These are phyloP conservation scores for carrot (Daucus carota) DNA, from an alignment of 129 eudicot genomes.

Conservation along the genomic window DNA sequence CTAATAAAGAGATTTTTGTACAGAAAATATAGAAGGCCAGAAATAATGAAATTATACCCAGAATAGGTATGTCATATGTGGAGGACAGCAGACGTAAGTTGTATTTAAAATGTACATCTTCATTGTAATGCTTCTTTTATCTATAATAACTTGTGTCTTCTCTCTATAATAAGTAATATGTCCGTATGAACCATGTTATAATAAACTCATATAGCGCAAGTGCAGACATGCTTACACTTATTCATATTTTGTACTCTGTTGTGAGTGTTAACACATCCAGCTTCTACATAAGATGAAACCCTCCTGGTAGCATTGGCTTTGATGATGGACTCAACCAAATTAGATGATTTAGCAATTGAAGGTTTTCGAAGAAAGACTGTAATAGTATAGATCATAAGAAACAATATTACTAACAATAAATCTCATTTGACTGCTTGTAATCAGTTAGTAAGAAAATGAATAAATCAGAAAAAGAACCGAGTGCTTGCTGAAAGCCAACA, in stretches of 20 bases:
- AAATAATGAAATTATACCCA: background rate
- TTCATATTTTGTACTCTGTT: constrained; percentile 34
- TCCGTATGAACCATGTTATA: background rate
- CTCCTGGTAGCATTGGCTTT: constrained; percentile 52
- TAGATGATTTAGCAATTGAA: constrained; percentile 47
- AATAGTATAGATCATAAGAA: background rate
- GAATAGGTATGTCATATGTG: background rate
- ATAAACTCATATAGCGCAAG: constrained; percentile 4
- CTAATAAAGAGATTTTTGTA: background rate
- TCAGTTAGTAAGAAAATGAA: background rate
- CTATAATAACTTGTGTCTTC: background rate
- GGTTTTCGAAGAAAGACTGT: constrained; percentile 57
- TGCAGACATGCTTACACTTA: constrained; percentile 49
- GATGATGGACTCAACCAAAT: constrained; percentile 45
- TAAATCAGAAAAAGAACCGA: constrained; percentile 36
- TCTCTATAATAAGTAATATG: background rate
- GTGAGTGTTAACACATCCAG: constrained; percentile 47
- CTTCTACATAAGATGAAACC: constrained; percentile 47
- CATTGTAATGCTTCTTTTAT: background rate
- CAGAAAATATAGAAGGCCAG: background rate
- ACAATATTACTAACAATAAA: background rate
- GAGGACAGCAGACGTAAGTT: background rate
- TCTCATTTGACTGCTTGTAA: background rate
- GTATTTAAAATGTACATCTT: background rate
- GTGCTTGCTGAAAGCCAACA: constrained; percentile 53